Evolutionary conservation across 2,329 filamentous ascomycete genomes (phyloP), one percentile per base, ranked within the genome.

Genomic region (Trichoderma sp.): DNA sequence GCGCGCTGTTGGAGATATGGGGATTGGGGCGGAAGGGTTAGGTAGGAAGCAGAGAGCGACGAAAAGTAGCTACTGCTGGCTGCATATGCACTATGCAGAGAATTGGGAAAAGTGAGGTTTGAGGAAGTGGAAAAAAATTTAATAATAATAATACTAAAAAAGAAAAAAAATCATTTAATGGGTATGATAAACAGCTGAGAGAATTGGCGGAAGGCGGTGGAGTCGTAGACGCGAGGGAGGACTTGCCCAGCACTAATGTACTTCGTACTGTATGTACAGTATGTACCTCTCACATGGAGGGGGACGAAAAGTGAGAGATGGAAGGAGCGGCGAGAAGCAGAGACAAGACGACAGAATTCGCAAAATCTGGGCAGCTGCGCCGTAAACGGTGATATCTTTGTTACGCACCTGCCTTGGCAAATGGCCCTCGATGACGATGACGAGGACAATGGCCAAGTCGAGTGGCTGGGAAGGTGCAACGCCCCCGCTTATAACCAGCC

Each of bases 381-480:
- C 34, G 45, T 32, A 22, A 54, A 25, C 22, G n/a, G 12, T 9
- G 48, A 15, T 15, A n/a, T 17, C 34, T 27, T 35, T 45, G 29
- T 45, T 65, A 35, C 50, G 61, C 27, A 25, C 48, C 52, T 65
- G 61, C 61, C 61, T 56, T 65, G 61, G 61, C 45, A 48, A 45
- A 22, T 54, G 50, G 50, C 60, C 60, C 60, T 53, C 35, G 60
- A 64, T 65, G 61, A 65, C 61, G 50, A 65, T 17, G 52, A 65
- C 52, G 61, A 35, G 52, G 27, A 54, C 52, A 54, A 34, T 45
- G 35, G 52, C 35, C 37, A 57, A 57, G 34, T 65, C 34, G 52
- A 57, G 61, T 56, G 61, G 61, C 61, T 65, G 61, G 61, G 61
- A 65, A 65, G 52, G 50, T 57, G 61, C 61, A 57, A 56, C 45